Evolutionary conservation across 805 yeast genomes (phyloP), one percentile per base, ranked within the genome.

Genomic region (Trichomonascus vanleenenianus): DNA sequence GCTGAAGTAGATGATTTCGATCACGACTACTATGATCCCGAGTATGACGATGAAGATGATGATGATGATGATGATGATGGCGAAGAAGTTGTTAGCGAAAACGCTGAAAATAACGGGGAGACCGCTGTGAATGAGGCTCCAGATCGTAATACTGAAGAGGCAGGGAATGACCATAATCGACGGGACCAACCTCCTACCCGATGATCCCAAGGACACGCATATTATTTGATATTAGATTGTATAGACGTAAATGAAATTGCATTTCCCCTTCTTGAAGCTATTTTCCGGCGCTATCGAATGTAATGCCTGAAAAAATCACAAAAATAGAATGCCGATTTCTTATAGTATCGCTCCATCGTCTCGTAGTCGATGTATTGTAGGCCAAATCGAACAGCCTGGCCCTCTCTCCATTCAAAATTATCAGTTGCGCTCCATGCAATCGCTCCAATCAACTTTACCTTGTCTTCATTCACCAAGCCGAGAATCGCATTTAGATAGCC

Each of bases 401-500:
- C 57, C 16, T 40, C 58, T 22, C 59, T 59, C 54, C 64, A 63
- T 48, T 64, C 67, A 56, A 63, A 58, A 44, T 63, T 59, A 44
- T 64, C 68, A 14, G 58, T 55, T 42, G 58, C 56, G n/a, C 61
- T 51, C 68, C 67, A 63, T 3, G 61, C 61, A 38, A 61, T 52
- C 12, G 62, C 60, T 10, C 66, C 65, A 19, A 53, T 46, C 15
- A 64, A 53, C 9, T 58, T 50, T 20, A 63, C 59, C 3, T 49
- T 48, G 42, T 61, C 67, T 27, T 51, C 46, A 25, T 39, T 30
- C 3, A 45, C 44, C 34, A 57, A 37, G 37, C 60, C 53, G 33
- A 64, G 47, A 14, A 58, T 54, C 4, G 56, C 56, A 27, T 59
- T 53, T 50, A 62, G 19, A 47, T 54, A 64, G 3, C 56, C 53